phyloP scores from a whole-genome alignment of 2,329 filamentous ascomycete species.

The Amylocarpus encephaloides region DNA sequence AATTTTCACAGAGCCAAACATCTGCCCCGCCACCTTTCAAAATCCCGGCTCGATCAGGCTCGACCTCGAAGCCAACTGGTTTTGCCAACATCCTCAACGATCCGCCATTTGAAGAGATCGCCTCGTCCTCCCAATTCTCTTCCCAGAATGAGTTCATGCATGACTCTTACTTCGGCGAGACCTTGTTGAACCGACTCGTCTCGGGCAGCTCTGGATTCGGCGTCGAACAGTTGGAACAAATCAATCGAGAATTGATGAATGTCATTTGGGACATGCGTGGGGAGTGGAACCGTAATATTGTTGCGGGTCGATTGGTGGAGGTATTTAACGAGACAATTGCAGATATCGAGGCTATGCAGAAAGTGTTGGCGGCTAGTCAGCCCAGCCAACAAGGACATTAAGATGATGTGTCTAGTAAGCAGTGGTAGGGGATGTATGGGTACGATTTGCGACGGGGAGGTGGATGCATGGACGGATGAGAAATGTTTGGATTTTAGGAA shows the following conservation, averaged over 20 bases:
- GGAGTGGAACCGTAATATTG: slow-evolving; percentile 77
- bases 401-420: no score
- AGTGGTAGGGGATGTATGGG: no score
- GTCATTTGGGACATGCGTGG: slow-evolving; percentile 73
- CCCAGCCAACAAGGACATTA: slow-evolving; percentile 1
- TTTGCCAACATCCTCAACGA: slow-evolving; percentile 30
- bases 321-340: slow-evolving; percentile 70
- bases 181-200: slow-evolving; percentile 21
- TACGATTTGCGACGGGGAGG: no score
- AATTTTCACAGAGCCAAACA: slow-evolving; percentile 25
- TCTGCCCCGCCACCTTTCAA: slow-evolving; percentile 35
- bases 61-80: slow-evolving; percentile 20
- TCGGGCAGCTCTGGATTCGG: slow-evolving; percentile 33
- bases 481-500: no score
- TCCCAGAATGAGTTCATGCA: slow-evolving; percentile 33
- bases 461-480: no score
- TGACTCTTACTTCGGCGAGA: slow-evolving; percentile 33
- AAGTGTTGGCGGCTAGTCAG: slow-evolving; percentile 25
- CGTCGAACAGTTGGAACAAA: slow-evolving; percentile 92
- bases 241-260: slow-evolving; percentile 86
- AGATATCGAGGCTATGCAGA: slow-evolving; percentile 50
- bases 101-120: slow-evolving; percentile 27
- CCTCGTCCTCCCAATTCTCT: slow-evolving; percentile 22
- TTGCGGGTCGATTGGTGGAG: slow-evolving; percentile 55
- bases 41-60: slow-evolving; percentile 25